Percentiles rank a stretch among this genome's conserved stretches.
phyloP scores from a whole-genome alignment of 1,284 basidiomycete species.

The Pseudozyma tsukubaensis region DNA sequence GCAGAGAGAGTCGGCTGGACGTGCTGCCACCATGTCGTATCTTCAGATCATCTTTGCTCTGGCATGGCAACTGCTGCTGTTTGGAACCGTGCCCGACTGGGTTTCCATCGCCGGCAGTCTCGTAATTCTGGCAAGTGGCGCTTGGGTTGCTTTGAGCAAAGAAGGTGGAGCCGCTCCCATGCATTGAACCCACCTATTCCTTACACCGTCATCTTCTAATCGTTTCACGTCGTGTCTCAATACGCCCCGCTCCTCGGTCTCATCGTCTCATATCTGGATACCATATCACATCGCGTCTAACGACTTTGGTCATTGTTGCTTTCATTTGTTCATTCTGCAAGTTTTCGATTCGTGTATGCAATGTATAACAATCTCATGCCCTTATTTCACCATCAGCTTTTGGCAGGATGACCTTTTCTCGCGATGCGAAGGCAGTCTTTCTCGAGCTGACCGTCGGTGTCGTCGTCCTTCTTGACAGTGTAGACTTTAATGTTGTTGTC shows the following conservation, averaged over 20 bases:
- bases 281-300: no score
- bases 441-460: conserved; percentile 34
- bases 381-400: neutral
- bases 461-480: conserved; percentile 72
- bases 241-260: neutral
- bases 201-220: neutral
- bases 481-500: conserved; percentile 81
- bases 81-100: conserved; percentile 31
- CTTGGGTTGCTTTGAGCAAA: conserved; percentile 41
- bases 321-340: conserved; percentile 1
- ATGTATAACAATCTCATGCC: conserved; percentile 18
- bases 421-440: conserved; percentile 59
- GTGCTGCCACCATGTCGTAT: conserved; percentile 52
- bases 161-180: conserved; percentile 23
- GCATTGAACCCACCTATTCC: conserved; percentile 11
- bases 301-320: neutral
- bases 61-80: conserved; percentile 39
- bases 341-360: conserved; percentile 16
- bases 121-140: conserved; percentile 42
- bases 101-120: conserved; percentile 38
- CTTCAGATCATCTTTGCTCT: conserved; percentile 49
- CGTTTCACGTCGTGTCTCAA: neutral
- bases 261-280: neutral
- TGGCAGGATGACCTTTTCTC: conserved; percentile 44
- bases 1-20: conserved; percentile 52